Evolutionary conservation across 176 grass and related monocot genomes (phyloP).

Genomic region (Olyra latifolia): DNA sequence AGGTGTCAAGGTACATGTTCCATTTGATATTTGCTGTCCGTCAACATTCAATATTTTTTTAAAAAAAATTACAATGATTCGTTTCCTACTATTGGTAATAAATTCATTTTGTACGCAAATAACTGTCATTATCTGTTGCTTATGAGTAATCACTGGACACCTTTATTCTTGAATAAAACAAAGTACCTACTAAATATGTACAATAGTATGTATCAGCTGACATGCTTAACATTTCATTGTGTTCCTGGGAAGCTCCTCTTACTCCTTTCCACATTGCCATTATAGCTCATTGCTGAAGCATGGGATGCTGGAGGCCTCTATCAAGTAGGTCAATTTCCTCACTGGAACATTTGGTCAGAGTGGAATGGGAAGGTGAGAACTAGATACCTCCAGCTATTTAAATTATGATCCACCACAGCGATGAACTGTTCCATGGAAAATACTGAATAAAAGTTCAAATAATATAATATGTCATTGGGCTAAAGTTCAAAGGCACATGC

Average conservation of each 20-base stretch:
- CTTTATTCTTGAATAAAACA: neutral
- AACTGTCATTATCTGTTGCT: neutral
- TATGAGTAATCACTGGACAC: neutral
- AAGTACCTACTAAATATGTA: neutral
- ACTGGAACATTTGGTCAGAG: constrained; percentile 91
- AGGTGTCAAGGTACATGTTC: constrained; percentile 73
- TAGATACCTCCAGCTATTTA: neutral
- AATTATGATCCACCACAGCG: constrained; percentile 2
- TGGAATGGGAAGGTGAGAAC: constrained; percentile 91
- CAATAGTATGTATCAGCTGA: neutral
- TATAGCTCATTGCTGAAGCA: constrained; percentile 96
- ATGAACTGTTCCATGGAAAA: neutral
- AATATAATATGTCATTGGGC: neutral
- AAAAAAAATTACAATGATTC: constrained; percentile 8
- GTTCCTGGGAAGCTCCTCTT: constrained; percentile 4
- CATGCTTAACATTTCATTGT: neutral
- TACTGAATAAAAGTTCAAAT: neutral
- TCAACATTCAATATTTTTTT: constrained; percentile 14
- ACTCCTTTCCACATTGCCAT: constrained; percentile 27
- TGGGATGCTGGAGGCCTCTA: constrained; percentile 99
- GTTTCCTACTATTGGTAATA: neutral
- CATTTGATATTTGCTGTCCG: neutral
- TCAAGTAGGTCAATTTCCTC: constrained; percentile 96
- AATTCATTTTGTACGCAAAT: constrained; percentile 3
- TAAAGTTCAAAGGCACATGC: neutral